These are phyloP conservation scores for Dryas alaskensis DNA, from an alignment of 306 rosid genomes.

Conservation along the genomic window DNA sequence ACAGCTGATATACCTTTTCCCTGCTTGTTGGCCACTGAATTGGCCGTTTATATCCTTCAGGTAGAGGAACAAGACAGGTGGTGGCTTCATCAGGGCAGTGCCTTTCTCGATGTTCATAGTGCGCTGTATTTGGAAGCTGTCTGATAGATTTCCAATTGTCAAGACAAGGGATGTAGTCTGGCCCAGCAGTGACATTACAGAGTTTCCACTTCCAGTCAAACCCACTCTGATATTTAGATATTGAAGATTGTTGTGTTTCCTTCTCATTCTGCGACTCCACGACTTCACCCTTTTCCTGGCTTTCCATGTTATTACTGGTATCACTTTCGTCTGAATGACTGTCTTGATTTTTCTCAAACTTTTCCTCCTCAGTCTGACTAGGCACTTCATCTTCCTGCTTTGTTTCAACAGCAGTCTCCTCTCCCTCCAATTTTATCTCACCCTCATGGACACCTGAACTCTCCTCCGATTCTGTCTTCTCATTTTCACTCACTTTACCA, in stretches of 20 bases:
- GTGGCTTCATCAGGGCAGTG: slow-evolving; percentile 73
- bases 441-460: slow-evolving; percentile 26
- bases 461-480: slow-evolving; percentile 25
- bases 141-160: slow-evolving; percentile 66
- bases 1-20: slow-evolving; percentile 51
- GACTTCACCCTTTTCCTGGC: slow-evolving; percentile 43
- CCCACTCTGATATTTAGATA: slow-evolving; percentile 28
- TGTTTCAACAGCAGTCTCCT: slow-evolving; percentile 28
- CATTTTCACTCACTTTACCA: slow-evolving; percentile 33
- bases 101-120: slow-evolving; percentile 78
- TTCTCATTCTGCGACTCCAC: slow-evolving; percentile 45
- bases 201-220: slow-evolving; percentile 71
- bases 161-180: slow-evolving; percentile 89
- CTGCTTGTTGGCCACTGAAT: slow-evolving; percentile 84
- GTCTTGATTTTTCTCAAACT: slow-evolving; percentile 28
- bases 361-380: slow-evolving; percentile 43
- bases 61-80: slow-evolving; percentile 77
- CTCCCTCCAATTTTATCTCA: slow-evolving; percentile 30
- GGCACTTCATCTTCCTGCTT: slow-evolving; percentile 33
- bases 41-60: slow-evolving; percentile 62
- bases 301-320: slow-evolving; percentile 30
- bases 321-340: slow-evolving; percentile 27
- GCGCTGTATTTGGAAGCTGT: slow-evolving; percentile 52
- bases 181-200: slow-evolving; percentile 67
- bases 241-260: slow-evolving; percentile 33